phyloP scores from a whole-genome alignment of 1,284 basidiomycete genomes.

The Ganoderma multipileum region DNA sequence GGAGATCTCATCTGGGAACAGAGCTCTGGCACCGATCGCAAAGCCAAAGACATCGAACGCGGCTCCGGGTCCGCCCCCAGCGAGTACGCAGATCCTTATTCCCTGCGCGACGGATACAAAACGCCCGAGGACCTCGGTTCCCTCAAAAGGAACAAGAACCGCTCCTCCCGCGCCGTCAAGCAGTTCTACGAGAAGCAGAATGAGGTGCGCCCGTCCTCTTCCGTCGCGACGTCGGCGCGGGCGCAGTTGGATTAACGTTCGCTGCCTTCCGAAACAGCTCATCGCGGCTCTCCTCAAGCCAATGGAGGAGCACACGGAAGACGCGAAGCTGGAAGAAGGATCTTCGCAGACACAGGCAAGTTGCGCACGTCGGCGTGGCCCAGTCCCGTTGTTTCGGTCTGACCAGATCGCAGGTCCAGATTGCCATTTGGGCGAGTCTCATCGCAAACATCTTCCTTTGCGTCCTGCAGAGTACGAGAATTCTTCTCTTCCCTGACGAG shows the following conservation, averaged over 20 bases:
- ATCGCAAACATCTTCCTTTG: conserved; percentile 77
- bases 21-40: conserved; percentile 7
- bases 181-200: conserved; percentile 17
- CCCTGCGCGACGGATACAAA: conserved; percentile 15
- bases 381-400: background rate
- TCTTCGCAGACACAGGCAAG: conserved; percentile 69
- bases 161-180: background rate
- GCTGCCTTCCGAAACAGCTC: conserved; percentile 53
- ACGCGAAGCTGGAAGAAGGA: conserved; percentile 72
- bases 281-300: conserved; percentile 87
- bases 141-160: background rate
- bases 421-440: conserved; percentile 90
- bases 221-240: background rate
- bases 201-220: conserved; percentile 2
- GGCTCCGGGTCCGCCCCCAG: background rate
- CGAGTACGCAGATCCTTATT: conserved; percentile 12
- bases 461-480: conserved; percentile 64
- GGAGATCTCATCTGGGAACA: conserved; percentile 15
- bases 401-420: conserved; percentile 68
- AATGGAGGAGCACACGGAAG: conserved; percentile 84
- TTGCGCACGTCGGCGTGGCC: background rate
- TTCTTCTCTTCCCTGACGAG: conserved; percentile 13
- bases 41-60: conserved; percentile 10
- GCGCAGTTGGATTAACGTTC: background rate
- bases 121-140: conserved; percentile 5